Evolutionary conservation across 2,329 filamentous ascomycete genomes (phyloP).

Genomic region (Aspergillus sp.): DNA sequence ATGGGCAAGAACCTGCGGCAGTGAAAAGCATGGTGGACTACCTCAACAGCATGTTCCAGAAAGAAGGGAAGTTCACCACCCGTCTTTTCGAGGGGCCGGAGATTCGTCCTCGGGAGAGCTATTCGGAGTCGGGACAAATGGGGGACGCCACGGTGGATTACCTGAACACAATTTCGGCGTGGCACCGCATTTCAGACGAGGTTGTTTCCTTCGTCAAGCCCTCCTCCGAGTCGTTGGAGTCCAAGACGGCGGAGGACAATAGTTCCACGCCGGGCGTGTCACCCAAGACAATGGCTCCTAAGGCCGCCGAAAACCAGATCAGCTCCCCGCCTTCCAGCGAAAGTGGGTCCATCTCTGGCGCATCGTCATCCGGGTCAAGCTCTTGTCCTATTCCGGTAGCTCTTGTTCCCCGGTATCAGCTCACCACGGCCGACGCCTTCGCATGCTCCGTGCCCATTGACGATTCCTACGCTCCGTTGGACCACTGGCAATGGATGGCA

Average conservation of each 20-base stretch:
- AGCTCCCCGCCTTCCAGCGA: constrained; percentile 32
- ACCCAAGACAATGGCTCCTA: constrained; percentile 33
- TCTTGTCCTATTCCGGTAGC: constrained; percentile 61
- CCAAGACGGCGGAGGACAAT: constrained; percentile 20
- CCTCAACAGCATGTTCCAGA: constrained; percentile 55
- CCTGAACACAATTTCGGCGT: constrained; percentile 65
- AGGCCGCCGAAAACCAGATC: constrained; percentile 27
- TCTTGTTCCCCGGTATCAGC: constrained; percentile 74
- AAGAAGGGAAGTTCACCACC: constrained; percentile 52
- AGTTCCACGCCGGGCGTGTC: constrained; percentile 23
- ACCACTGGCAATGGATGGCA: constrained; percentile 98
- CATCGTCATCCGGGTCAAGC: constrained; percentile 15
- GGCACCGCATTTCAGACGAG: constrained; percentile 73
- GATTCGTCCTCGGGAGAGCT: constrained; percentile 18
- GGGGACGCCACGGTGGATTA: constrained; percentile 57
- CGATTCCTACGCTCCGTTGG: constrained; percentile 75
- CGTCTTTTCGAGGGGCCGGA: constrained; percentile 50
- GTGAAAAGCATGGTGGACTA: constrained; percentile 66
- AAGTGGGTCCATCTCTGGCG: constrained; percentile 23
- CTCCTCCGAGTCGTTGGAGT: constrained; percentile 13
- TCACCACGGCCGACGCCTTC: constrained; percentile 74
- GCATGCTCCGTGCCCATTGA: constrained; percentile 71
- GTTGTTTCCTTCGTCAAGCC: constrained; percentile 61
- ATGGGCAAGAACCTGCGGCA: constrained; percentile 67
- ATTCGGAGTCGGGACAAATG: constrained; percentile 30